Evolutionary conservation across 2,329 filamentous ascomycete genomes (phyloP), one percentile per base, ranked within the genome.

Genomic region (Botrytis fragariae): DNA sequence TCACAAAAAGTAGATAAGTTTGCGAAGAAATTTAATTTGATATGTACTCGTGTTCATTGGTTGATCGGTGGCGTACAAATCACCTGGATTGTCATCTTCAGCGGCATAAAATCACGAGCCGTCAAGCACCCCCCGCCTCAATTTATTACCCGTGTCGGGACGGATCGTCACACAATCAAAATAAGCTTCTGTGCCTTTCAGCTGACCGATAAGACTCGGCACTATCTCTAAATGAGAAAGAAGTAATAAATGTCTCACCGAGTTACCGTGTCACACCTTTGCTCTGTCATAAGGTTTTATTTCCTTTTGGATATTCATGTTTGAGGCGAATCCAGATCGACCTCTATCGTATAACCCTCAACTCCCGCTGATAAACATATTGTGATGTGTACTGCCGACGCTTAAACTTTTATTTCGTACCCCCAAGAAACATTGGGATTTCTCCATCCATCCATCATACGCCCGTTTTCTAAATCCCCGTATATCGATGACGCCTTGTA

Each of bases 281-380:
- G 48, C 48, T 54, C 25, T n/a, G 12, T 54, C 25, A 57, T 57
- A 18, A 32, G n/a, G n/a, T 18, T 29, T 29, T n/a, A 37, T 6
- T 67, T 22, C 45, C 16, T 51, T 29, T 48, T 54, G 9, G 22
- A n/a, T n/a, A 18, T 63, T 29, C 29, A 29, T 63, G 14, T 42
- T 22, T 68, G 35, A 54, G 25, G n/a, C 25, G 45, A 68, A 68
- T 68, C 48, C 64, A 68, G 51, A 68, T 68, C 35, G 25, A 32
- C 25, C 45, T 68, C 44, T 54, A 51, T n/a, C n/a, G 22, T 8
- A 29, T 5, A 37, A 16, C 22, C 7, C 32, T 45, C 32, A 35
- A 68, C 45, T 68, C 64, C 64, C 64, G 48, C 45, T 42, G 57
- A 68, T 4, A 2, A 3, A 39, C 8, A 54, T 54, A 42, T 8